Conservation (phyloP, 164 flowering plant species). For the Akebia trifoliata region DNA sequence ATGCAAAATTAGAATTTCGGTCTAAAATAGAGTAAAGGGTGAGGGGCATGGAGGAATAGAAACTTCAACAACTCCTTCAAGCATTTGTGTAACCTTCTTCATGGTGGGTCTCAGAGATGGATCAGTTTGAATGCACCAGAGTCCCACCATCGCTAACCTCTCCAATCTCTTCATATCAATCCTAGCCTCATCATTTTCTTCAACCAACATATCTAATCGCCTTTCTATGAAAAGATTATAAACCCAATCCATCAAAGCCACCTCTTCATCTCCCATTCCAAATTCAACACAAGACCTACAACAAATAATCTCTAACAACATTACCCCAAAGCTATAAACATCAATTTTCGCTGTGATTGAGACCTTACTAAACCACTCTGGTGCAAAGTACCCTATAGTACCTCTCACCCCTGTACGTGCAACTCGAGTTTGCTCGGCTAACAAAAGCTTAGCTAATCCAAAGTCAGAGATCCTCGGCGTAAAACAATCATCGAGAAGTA, state of each 20-base stretch:
- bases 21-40: too few relatives aligned
- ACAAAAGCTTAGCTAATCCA: slow-evolving; percentile 13
- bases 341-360: slow-evolving; percentile 10
- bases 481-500: slow-evolving; percentile 16
- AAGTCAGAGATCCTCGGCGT: slow-evolving; percentile 19
- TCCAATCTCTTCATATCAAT: not conserved
- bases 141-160: slow-evolving; percentile 1
- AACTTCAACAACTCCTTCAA: not conserved
- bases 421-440: not conserved
- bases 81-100: too few relatives aligned
- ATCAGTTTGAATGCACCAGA: not conserved
- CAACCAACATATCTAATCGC: not conserved
- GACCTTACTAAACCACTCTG: slow-evolving; percentile 12
- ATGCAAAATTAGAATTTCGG: too few relatives aligned
- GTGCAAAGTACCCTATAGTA: slow-evolving; percentile 14
- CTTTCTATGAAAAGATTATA: slow-evolving; percentile 1
- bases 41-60: too few relatives aligned
- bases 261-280: not conserved
- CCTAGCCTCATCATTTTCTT: not conserved
- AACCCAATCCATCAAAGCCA: slow-evolving; percentile 4
- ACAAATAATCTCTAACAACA: slow-evolving; percentile 1
- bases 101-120: too few relatives aligned
- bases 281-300: slow-evolving; percentile 7
- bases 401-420: slow-evolving; percentile 12
- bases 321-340: slow-evolving; percentile 12